A percentile compares a stretch with the other conserved stretches of the same genome.
These are phyloP conservation scores for Phialocephala subalpina DNA, from an alignment of 2,329 filamentous ascomycete species.

Conservation along the genomic window DNA sequence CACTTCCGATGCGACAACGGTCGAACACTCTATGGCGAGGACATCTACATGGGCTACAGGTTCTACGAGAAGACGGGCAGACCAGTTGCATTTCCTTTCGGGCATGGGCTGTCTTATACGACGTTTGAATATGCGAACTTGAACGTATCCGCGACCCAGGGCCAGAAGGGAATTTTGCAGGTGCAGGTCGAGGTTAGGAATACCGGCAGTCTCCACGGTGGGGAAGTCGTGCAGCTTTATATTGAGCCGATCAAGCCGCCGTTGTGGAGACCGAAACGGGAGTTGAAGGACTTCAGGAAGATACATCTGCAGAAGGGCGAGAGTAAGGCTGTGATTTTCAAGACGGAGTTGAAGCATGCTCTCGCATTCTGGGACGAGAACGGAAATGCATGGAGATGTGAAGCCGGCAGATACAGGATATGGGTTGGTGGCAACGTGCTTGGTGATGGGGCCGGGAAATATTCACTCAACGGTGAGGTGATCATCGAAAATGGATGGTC, in stretches of 20 bases:
- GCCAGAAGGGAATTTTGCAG: constrained; percentile 53
- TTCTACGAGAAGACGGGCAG: constrained; percentile 78
- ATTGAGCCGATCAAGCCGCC: constrained; percentile 59
- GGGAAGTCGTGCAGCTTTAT: constrained; percentile 67
- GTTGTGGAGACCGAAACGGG: constrained; percentile 64
- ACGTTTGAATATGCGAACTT: constrained; percentile 66
- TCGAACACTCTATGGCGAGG: constrained; percentile 79
- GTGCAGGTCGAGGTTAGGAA: constrained; percentile 66
- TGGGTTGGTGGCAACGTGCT: constrained; percentile 66
- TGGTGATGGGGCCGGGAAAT: too few relatives aligned
- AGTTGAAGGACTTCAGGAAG: constrained; percentile 73
- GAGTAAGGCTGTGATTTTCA: constrained; percentile 62
- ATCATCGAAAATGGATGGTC: too few relatives aligned
- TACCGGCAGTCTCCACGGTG: constrained; percentile 59
- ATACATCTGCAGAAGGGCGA: constrained; percentile 67
- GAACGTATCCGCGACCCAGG: constrained; percentile 51
- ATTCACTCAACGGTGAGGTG: too few relatives aligned
- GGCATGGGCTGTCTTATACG: constrained; percentile 82
- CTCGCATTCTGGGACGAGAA: constrained; percentile 77
- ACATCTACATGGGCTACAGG: constrained; percentile 82
- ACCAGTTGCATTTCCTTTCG: constrained; percentile 77
- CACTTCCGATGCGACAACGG: constrained; percentile 77
- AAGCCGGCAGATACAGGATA: constrained; percentile 71
- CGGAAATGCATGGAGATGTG: constrained; percentile 69
- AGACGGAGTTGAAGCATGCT: constrained; percentile 68